Evolutionary conservation across 1,284 basidiomycete species (phyloP), one percentile per base, ranked within the genome.

Genomic region (Lignosus rhinocerotis): DNA sequence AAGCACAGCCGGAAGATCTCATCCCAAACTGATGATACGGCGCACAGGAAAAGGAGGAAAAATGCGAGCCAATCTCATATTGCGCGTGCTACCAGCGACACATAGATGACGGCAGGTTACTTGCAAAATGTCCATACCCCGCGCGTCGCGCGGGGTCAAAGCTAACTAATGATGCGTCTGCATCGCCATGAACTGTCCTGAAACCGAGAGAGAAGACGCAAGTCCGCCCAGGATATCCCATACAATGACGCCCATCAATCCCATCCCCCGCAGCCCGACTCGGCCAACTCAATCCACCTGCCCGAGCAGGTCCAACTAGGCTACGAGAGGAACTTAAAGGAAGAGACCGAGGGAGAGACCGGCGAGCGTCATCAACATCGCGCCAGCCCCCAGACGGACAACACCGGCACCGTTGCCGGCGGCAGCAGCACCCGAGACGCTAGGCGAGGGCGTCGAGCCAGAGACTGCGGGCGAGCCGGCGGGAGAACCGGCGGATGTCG

Each of bases 321-420:
- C 25, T 47, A 49, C 34, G 30, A 30, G 33, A 45, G 38, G 45
- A 52, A 57, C 57, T 64, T 43, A 78, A 56, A 78, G 68, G 31
- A 75, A 46, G 54, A 76, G 58, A 38, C 76, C 76, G 21, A 71
- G 71, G 25, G 74, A 63, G 53, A 77, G 65, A 44, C 74, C 77
- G 39, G 71, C 65, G 46, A 70, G 62, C 19, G 73, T 67, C 48
- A 79, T 60, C 33, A 74, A 16, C 7, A 69, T 65, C 31, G 72
- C 70, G 38, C 68, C 66, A 25, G 67, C 67, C 50, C 68, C 62
- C 19, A 64, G 19, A n/a, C 56, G 53, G 43, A 69, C 45, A 12
- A 65, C 67, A 31, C 64, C 67, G 17, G 67, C 67, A 48, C 67
- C 67, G 56, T 62, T 66, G 41, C 30, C 36, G 2, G 36, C 16